Evolutionary conservation across 192 early-diverging fungal genomes (phyloP), one percentile per base, ranked within the genome.

Genomic region (Coemansia sp.): DNA sequence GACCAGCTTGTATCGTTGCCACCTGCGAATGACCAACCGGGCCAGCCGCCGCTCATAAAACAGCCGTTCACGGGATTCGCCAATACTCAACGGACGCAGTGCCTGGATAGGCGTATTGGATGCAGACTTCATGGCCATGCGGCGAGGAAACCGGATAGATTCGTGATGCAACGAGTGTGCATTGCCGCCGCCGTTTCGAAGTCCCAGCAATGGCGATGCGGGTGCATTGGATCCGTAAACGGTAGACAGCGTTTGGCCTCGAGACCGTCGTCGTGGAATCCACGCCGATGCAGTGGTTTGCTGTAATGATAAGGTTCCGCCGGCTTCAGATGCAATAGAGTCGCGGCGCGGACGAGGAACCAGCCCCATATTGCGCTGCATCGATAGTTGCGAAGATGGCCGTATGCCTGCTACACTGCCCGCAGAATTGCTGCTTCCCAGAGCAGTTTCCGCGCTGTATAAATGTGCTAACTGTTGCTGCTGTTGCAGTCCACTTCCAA

Each of bases 1-100:
- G 8, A 88, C 81, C 21, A 74, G 71, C 43, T 84, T 77, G 53
- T 82, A 66, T 11, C 53, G 63, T 28, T 70, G 78, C 81, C 78
- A 74, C 41, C 43, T 46, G 19, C n/a, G 42, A 13, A 63, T 28
- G 26, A 72, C 62, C 33, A 70, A 50, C 4, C 52, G 35, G 1
- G 62, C 68, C 50, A 74, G 52, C 10, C 40, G 55, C 14, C 57
- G 60, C 46, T 62, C 49, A 7, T 41, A 60, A 10, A 53, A 55
- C 28, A 36, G 36, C 43, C 37, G 57, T 33, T 55, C 51, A 2
- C 18, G 28, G 9, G 31, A 20, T 18, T 45, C 43, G 12, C 40
- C 38, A 10, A 20, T 38, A 7, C 14, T 39, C 6, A 39, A 6
- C 37, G 37, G 37, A 53, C 21, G 41, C 16, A 21, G 48, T 31